Evolutionary conservation across 2,329 filamentous ascomycete species (phyloP), one percentile per base, ranked within the genome.

Genomic region (Chlorencoelia australis): DNA sequence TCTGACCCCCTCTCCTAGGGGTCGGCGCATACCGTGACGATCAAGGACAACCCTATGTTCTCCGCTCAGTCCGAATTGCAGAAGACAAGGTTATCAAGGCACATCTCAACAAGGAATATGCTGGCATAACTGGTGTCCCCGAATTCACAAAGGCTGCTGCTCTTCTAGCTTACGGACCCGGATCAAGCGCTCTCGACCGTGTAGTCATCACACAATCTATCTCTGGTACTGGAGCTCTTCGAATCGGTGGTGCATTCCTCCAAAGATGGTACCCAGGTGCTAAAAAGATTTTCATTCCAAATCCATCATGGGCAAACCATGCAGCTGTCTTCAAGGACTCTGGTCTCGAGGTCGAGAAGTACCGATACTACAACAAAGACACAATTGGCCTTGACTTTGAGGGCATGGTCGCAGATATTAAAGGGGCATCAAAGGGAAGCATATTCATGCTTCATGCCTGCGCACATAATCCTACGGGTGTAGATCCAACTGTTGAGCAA

Each of bases 331-430:
- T 98, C 78, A 80, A 75, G 66, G 88, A 96, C 65, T 82, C 85
- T 20, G 86, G 88, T 40, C 75, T 98, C 48, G 74, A 84, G 65
- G 87, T 96, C 45, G 79, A 88, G 67, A 86, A 88, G 68, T 98
- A 98, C 75, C 75, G 85, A 55, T 98, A 98, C 79, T 98, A 96
- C 73, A 85, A 96, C 78, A 93, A 94, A 73, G 80, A 94, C 60
- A 96, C 89, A 58, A 96, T 95, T 59, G 88, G 88, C 39, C 81
- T 98, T 48, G 91, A 98, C 73, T 96, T 95, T 57, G 85, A 93
- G 51, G 91, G 91, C 55, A 75, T 98, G 72, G 59, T 95, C 42
- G 80, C 75, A 55, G 88, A 96, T 62, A 79, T 98, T 67, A 87
- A 93, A 70, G 75, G 73, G 50, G 86, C 89, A 40, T 87, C 88